These are phyloP conservation scores for sorghum (Sorghum bicolor) DNA, from an alignment of 176 grass and related monocot genomes.

Conservation along the genomic window DNA sequence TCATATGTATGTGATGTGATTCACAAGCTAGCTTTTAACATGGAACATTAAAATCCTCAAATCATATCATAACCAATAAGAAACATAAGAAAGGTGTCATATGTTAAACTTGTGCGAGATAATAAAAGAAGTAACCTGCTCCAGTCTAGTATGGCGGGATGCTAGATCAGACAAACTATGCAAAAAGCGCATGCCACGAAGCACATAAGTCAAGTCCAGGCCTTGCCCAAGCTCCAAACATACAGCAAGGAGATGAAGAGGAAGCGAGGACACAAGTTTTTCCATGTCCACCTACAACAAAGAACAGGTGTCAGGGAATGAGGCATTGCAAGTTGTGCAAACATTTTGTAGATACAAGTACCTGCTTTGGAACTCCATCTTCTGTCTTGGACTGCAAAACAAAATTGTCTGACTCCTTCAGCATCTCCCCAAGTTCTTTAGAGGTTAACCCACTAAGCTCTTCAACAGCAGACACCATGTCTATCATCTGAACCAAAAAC, in stretches of 20 bases:
- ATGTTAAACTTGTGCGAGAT: background rate
- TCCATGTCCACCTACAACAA: conserved; percentile 77
- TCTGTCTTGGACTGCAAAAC: conserved; percentile 55
- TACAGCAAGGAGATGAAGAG: conserved; percentile 76
- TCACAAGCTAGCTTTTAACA: conserved; percentile 2
- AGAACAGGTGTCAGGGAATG: conserved; percentile 14
- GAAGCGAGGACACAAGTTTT: conserved; percentile 69
- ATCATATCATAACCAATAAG: conserved; percentile 3
- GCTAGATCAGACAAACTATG: conserved; percentile 81
- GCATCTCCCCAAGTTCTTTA: conserved; percentile 65
- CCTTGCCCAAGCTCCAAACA: conserved; percentile 60
- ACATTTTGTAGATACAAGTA: conserved; percentile 26
- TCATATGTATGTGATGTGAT: background rate
- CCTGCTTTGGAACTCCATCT: conserved; percentile 55
- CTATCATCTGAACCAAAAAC: conserved; percentile 56
- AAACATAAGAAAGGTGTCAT: background rate
- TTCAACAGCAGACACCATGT: conserved; percentile 60
- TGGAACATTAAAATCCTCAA: background rate
- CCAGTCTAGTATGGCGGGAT: conserved; percentile 73
- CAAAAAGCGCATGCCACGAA: conserved; percentile 74
- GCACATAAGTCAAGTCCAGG: conserved; percentile 61
- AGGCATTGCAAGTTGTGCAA: background rate
- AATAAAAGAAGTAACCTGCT: conserved; percentile 58
- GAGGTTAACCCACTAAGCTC: conserved; percentile 69
- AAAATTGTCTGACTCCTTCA: conserved; percentile 85